phyloP scores from a whole-genome alignment of 140 eudicot species.

The Ambrosia hybrid region DNA sequence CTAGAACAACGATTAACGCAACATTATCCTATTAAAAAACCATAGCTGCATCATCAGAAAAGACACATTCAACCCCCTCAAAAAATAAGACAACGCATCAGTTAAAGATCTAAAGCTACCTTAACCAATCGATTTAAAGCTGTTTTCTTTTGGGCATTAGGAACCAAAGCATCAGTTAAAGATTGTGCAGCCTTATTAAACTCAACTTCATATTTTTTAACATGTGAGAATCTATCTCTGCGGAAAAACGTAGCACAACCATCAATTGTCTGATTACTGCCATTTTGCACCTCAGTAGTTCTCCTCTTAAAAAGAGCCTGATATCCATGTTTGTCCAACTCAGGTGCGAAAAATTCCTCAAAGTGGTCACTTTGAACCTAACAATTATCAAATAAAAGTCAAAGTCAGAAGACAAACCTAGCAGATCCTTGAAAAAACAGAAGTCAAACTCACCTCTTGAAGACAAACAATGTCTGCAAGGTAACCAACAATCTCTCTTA shows the following conservation, averaged over 20 bases:
- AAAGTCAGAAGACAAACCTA: not conserved
- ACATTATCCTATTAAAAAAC: constrained; percentile 61
- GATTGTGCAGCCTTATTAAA: constrained; percentile 98
- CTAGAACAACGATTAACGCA: constrained; percentile 78
- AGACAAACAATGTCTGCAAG: constrained; percentile 79
- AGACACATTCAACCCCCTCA: not conserved
- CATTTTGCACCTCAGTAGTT: constrained; percentile 58
- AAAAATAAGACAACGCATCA: not conserved
- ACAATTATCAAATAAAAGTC: constrained; percentile 15
- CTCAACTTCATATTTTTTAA: constrained; percentile 76
- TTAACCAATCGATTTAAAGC: constrained; percentile 80
- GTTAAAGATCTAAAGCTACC: constrained; percentile 36
- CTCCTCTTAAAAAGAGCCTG: constrained; percentile 65
- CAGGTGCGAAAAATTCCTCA: constrained; percentile 72
- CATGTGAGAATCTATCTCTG: constrained; percentile 87
- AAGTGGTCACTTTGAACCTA: constrained; percentile 80
- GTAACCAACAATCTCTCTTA: constrained; percentile 71
- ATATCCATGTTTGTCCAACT: constrained; percentile 75
- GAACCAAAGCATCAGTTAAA: constrained; percentile 84
- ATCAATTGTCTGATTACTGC: constrained; percentile 58
- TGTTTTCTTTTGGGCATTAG: constrained; percentile 77
- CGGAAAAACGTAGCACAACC: constrained; percentile 98
- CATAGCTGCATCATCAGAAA: constrained; percentile 4
- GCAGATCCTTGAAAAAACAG: not conserved
- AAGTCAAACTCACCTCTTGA: constrained; percentile 51